A percentile compares a stretch with the other conserved stretches of the same genome.
These are phyloP conservation scores for Cardamine resedifolia DNA, from an alignment of 345 rosid genomes.

Conservation along the genomic window DNA sequence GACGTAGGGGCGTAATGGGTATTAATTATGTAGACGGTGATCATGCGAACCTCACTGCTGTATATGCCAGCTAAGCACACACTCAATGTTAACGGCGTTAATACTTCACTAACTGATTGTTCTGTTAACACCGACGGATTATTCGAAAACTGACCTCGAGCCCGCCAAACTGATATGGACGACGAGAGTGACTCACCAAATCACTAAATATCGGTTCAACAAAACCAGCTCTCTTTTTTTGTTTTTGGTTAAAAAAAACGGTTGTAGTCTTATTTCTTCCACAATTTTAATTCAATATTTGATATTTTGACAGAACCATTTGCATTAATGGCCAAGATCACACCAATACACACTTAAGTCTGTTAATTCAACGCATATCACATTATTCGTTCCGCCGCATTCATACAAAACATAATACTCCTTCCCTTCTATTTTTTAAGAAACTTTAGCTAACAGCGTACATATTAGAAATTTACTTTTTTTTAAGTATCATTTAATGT, in stretches of 20 bases:
- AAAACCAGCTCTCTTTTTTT: too few relatives aligned
- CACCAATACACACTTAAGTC: slow-evolving; percentile 17
- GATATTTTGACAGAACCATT: too few relatives aligned
- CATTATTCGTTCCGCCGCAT: slow-evolving; percentile 21
- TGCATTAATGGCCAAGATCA: slow-evolving; percentile 26
- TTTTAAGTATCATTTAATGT: too few relatives aligned
- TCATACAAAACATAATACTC: slow-evolving; percentile 29
- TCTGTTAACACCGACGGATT: slow-evolving; percentile 24
- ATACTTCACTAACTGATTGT: slow-evolving; percentile 13
- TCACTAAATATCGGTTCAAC: slow-evolving; percentile 16
- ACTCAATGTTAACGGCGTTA: slow-evolving; percentile 26
- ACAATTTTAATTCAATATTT: too few relatives aligned
- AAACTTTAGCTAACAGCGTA: too few relatives aligned
- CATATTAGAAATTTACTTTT: too few relatives aligned
- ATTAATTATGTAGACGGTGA: slow-evolving; percentile 10
- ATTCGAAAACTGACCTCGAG: slow-evolving; percentile 23
- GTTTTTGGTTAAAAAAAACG: too few relatives aligned
- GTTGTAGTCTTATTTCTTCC: too few relatives aligned
- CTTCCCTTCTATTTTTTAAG: too few relatives aligned
- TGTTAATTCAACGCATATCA: slow-evolving; percentile 22
- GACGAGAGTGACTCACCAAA: slow-evolving; percentile 21
- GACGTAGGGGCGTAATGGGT: slow-evolving; percentile 1
- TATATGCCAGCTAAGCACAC: slow-evolving; percentile 35
- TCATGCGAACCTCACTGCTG: slow-evolving; percentile 28
- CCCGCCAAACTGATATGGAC: slow-evolving; percentile 33